phyloP scores from a whole-genome alignment of 306 rosid genomes.

The Acacia melanoxylon region DNA sequence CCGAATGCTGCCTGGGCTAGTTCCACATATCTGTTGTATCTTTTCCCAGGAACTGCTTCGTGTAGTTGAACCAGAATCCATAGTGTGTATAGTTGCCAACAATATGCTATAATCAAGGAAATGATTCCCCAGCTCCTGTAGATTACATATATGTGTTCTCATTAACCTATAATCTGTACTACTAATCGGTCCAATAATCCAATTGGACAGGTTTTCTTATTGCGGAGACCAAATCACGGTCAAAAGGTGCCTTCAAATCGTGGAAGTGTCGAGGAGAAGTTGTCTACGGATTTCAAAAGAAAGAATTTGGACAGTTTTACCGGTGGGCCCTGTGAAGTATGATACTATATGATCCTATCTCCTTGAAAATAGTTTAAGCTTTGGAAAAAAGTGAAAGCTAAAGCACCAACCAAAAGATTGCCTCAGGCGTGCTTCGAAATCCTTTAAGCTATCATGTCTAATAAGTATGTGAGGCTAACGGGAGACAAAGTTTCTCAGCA shows the following conservation, averaged over 20 bases:
- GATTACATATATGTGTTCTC: background rate
- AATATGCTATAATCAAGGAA: slow-evolving; percentile 82
- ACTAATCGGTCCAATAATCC: background rate
- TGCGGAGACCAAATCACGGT: background rate
- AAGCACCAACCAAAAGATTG: slow-evolving; percentile 30
- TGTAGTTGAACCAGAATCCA: slow-evolving; percentile 99
- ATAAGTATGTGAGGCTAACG: background rate
- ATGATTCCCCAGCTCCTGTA: slow-evolving; percentile 98
- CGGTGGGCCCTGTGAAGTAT: slow-evolving; percentile 9
- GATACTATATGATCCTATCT: background rate
- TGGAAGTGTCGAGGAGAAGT: slow-evolving; percentile 16
- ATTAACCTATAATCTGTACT: background rate
- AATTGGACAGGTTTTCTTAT: background rate
- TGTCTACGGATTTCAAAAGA: slow-evolving; percentile 1
- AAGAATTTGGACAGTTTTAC: background rate
- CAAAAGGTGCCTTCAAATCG: slow-evolving; percentile 20
- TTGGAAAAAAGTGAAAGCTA: slow-evolving; percentile 43
- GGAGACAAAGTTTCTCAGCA: slow-evolving; percentile 6
- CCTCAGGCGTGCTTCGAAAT: slow-evolving; percentile 26
- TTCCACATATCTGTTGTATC: slow-evolving; percentile 98
- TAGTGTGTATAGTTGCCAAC: slow-evolving; percentile 95
- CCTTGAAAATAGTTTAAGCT: slow-evolving; percentile 8
- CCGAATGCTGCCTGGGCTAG: slow-evolving; percentile 99
- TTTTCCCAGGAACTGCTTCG: slow-evolving; percentile 99
- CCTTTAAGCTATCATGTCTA: slow-evolving; percentile 23